A percentile compares a stretch with the other conserved stretches of the same genome.
Evolutionary conservation across 345 rosid genomes (phyloP).

Genomic region (Ceriops tagal): DNA sequence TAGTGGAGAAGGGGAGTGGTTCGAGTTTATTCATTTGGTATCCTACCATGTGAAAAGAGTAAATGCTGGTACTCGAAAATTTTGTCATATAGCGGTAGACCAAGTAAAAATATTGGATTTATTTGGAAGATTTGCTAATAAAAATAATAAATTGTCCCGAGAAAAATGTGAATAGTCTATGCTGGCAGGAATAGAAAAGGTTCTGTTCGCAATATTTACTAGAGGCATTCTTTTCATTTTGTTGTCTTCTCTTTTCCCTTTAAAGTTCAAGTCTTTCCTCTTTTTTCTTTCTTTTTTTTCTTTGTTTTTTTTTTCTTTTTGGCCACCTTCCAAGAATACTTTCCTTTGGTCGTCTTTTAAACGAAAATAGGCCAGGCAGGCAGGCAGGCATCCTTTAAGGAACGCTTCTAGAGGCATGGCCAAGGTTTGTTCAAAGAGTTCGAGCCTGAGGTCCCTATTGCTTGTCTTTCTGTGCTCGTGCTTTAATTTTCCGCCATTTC

Average conservation of each 20-base stretch:
- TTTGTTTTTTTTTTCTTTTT: too few relatives aligned
- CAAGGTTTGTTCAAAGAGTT: constrained; percentile 24
- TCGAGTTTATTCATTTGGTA: too few relatives aligned
- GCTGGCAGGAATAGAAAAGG: too few relatives aligned
- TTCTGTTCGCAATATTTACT: background rate
- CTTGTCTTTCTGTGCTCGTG: constrained; percentile 4
- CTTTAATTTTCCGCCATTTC: constrained; percentile 2
- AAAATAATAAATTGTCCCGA: too few relatives aligned
- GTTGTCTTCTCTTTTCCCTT: background rate
- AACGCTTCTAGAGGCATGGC: constrained; percentile 19
- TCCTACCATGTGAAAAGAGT: too few relatives aligned
- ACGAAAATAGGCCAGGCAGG: constrained; percentile 6
- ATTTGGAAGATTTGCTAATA: too few relatives aligned
- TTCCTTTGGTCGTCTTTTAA: constrained; percentile 9
- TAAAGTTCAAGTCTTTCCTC: background rate
- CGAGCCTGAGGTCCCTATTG: constrained; percentile 8
- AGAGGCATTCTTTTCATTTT: background rate
- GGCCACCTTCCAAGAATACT: constrained; percentile 19
- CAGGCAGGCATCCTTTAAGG: background rate
- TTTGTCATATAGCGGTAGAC: too few relatives aligned
- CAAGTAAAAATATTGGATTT: too few relatives aligned
- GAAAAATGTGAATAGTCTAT: too few relatives aligned
- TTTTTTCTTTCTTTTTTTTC: background rate
- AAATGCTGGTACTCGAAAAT: too few relatives aligned
- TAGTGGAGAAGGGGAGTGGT: background rate